Percentiles rank a stretch among this genome's conserved stretches.
Evolutionary conservation across 2,329 filamentous ascomycete genomes (phyloP).

Genomic region (Colletotrichum sp.): DNA sequence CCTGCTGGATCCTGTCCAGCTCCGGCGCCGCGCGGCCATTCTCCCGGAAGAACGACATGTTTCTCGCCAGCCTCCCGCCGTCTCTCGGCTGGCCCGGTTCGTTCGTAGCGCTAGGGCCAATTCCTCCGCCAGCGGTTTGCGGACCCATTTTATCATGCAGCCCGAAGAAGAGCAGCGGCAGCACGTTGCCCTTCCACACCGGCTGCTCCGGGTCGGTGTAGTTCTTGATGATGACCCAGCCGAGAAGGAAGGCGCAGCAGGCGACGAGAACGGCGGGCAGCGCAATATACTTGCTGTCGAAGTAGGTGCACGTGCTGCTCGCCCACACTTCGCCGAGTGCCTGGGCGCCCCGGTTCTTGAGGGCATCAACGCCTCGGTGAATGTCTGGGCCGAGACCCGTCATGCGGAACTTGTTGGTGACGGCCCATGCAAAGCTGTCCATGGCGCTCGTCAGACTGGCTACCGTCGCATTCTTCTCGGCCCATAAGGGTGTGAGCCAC

Average conservation of each 20-base stretch:
- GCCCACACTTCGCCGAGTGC: neutral
- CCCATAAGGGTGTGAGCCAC: conserved; percentile 14
- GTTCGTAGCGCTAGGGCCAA: neutral
- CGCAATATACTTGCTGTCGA: neutral
- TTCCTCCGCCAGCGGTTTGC: neutral
- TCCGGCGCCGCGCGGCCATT: neutral
- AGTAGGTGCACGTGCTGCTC: neutral
- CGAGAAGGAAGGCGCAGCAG: neutral
- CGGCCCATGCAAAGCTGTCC: conserved; percentile 4
- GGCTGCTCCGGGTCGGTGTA: conserved; percentile 13
- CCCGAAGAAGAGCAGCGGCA: conserved; percentile 9
- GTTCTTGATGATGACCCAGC: conserved; percentile 6
- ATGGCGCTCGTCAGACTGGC: neutral
- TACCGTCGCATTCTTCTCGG: conserved; percentile 6
- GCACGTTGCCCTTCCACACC: conserved; percentile 15
- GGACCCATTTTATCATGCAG: neutral
- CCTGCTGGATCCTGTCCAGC: neutral
- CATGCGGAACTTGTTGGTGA: conserved; percentile 15
- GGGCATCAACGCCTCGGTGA: neutral
- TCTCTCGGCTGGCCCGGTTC: neutral
- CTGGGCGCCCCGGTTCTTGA: neutral
- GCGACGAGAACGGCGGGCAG: neutral
- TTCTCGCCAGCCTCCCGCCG: neutral
- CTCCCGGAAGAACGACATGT: neutral
- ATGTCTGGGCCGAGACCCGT: neutral